A percentile compares a stretch with the other conserved stretches of the same genome.
These are phyloP conservation scores for Leishmania tarentolae DNA, from an alignment of 208 protist genomes.

Conservation along the genomic window DNA sequence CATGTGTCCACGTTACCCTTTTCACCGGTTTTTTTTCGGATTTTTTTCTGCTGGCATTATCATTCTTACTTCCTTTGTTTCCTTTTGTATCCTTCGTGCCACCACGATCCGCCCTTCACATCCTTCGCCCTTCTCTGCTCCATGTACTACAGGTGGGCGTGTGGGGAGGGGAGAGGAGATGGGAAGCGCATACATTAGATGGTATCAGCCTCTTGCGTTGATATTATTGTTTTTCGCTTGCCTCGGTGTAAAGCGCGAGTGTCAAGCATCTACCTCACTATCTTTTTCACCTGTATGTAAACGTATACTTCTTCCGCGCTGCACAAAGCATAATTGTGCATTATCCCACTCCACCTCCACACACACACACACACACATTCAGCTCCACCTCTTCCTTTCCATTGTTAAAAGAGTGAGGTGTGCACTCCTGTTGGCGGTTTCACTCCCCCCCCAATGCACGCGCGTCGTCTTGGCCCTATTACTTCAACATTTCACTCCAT, in stretches of 20 bases:
- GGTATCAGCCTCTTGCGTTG: background rate
- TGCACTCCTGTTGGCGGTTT: background rate
- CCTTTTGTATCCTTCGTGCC: background rate
- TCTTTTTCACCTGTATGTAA: background rate
- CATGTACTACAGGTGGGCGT: background rate
- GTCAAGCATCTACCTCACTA: background rate
- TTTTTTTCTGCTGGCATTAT: too few relatives aligned
- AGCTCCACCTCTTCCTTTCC: background rate
- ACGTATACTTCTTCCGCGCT: background rate
- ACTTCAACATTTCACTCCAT: background rate
- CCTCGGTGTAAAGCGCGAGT: background rate
- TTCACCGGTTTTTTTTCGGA: too few relatives aligned
- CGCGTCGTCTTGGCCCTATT: background rate
- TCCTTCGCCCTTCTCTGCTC: background rate
- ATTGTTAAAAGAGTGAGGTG: background rate
- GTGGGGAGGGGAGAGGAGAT: background rate
- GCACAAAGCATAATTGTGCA: background rate
- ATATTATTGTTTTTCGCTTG: conserved; percentile 3
- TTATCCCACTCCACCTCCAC: too few relatives aligned
- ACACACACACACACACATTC: too few relatives aligned
- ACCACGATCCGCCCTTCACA: background rate
- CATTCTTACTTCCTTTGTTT: background rate
- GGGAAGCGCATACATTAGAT: background rate
- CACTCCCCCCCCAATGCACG: background rate
- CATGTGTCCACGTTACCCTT: conserved; percentile 1